Evolutionary conservation across 148 eudicot genomes (phyloP).

Genomic region (Tetragonia tetragonoides): DNA sequence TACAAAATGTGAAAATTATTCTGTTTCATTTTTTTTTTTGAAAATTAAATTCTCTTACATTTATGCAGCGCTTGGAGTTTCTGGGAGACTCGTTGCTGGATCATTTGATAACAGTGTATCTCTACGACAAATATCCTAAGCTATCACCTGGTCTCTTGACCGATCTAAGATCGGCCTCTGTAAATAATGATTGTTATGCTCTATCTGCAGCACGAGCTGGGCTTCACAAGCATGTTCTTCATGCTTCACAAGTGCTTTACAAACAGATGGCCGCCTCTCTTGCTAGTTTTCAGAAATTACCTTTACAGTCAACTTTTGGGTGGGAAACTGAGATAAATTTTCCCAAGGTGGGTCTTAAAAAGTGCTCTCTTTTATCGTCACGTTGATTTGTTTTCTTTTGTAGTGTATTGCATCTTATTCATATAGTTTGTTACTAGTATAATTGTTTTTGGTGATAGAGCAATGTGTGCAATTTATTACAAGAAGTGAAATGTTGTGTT

Average conservation of each 20-base stretch:
- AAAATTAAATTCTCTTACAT: not conserved
- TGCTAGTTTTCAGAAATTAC: slow-evolving; percentile 26
- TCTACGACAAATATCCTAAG: slow-evolving; percentile 58
- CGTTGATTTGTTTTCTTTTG: too few species aligned
- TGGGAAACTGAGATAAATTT: slow-evolving; percentile 62
- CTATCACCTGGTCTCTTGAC: slow-evolving; percentile 80
- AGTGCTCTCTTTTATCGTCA: not conserved
- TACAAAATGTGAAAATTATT: too few species aligned
- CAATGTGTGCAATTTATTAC: not conserved
- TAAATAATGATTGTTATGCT: slow-evolving; percentile 81
- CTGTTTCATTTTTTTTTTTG: not conserved
- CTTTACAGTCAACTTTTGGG: slow-evolving; percentile 49
- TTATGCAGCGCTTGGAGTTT: slow-evolving; percentile 76
- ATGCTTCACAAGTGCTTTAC: slow-evolving; percentile 59
- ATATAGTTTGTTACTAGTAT: not conserved
- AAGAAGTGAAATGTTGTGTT: not conserved
- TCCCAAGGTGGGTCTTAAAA: slow-evolving; percentile 60
- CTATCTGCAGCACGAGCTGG: slow-evolving; percentile 46
- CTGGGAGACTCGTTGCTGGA: slow-evolving; percentile 88
- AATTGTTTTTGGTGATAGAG: not conserved
- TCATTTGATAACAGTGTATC: slow-evolving; percentile 59
- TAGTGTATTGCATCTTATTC: not conserved
- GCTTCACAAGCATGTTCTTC: slow-evolving; percentile 67
- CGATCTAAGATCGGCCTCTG: slow-evolving; percentile 85
- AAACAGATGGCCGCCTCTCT: slow-evolving; percentile 41